Evolutionary conservation across 2,329 filamentous ascomycete genomes (phyloP), one percentile per base, ranked within the genome.

Genomic region (Aspergillus pseudoviridinutans): DNA sequence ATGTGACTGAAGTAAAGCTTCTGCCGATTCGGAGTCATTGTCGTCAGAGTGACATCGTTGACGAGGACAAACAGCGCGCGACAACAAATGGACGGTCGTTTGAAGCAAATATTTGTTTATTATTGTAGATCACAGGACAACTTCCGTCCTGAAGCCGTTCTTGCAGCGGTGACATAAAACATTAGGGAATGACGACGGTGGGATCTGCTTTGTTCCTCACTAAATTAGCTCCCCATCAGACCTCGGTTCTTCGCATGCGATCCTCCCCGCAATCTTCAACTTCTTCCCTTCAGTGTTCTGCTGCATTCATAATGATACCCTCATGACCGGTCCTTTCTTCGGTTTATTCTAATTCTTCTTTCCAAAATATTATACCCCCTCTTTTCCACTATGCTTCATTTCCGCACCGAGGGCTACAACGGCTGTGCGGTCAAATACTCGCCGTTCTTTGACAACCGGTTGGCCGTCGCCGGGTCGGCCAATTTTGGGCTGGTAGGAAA

Each of bases 401-500:
- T 90, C 78, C 89, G 90, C 63, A 97, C 94, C 24, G 84, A 91
- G 72, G 94, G 94, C 69, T 97, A 86, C 83, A 96, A 97, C 76
- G 92, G 92, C 68, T 97, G 96, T 78, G 91, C 90, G 66, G 92
- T 97, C 76, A 96, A 97, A 78, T 99, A 97, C 82, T 97, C 93
- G 56, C 94, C 94, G 6, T 99, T 97, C 80, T 96, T 95, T 79
- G 94, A 97, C 79, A 94, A 90, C 64, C 87, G 92, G 62, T 86
- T 99, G 63, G 93, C 93, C 57, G 92, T 97, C 67, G 90, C 91
- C 29, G 84, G 90, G 1, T 89, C 92, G n/a, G 87, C 93, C 62
- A 97, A 99, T 80, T 99, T 94, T 78, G 94, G 94, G 42, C 89
- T 99, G 42, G 93, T 99, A 38, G 94, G 94, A 50, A 99, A 99